These are phyloP conservation scores for Aphanomyces stellatus DNA, from an alignment of 352 stramenopile genomes.

Conservation along the genomic window DNA sequence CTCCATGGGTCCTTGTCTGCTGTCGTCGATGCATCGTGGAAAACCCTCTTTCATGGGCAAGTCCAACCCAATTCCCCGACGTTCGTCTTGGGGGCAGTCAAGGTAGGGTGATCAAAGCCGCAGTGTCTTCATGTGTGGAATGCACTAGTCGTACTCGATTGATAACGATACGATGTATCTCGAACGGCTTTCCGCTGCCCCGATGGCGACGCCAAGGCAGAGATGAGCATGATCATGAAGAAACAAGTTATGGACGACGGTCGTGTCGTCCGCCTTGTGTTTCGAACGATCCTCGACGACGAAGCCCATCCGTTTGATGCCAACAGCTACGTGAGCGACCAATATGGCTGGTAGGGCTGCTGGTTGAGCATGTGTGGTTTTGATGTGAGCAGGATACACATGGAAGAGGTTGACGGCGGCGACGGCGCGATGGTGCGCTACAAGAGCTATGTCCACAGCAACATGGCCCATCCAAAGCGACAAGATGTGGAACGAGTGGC, in stretches of 20 bases:
- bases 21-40: neutral
- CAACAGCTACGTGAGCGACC: neutral
- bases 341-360: slow-evolving; percentile 7
- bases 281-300: neutral
- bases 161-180: neutral
- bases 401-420: no score
- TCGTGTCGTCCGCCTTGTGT: neutral
- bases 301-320: neutral
- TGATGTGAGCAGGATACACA: no score
- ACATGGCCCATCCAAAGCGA: no score
- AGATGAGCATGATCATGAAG: neutral
- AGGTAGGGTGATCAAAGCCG: neutral
- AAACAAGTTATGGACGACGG: neutral
- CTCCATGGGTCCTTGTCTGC: neutral
- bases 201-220: neutral
- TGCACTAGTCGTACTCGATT: neutral
- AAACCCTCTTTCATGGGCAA: neutral
- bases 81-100: neutral
- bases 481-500: no score
- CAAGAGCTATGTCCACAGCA: no score
- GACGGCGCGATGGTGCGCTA: no score
- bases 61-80: neutral
- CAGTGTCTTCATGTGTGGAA: neutral
- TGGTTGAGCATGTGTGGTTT: no score
- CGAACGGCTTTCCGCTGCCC: neutral